Base-by-base conservation (phyloP, 768 basidiomycete genomes). In the Boletus sp. region DNA sequence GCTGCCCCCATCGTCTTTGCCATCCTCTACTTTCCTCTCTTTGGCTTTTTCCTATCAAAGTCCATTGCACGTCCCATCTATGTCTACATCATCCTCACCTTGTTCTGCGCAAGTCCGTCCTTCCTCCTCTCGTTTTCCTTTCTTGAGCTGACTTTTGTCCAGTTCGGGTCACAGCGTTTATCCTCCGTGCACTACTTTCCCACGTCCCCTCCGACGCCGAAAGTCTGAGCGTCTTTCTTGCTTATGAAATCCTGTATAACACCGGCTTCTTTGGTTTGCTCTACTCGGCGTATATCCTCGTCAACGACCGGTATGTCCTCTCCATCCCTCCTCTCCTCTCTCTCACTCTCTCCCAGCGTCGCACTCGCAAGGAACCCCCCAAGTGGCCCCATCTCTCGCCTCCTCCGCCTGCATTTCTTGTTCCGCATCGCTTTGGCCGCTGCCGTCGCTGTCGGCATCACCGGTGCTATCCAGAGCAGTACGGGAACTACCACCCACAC, bases 161-260 rank as follows among this genome's bases (percentile, higher is more conserved):
- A 57, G 66, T 69, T 6, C 66, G 61, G 15, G n/a, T 69, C 37
- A 33, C 48, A 0, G 64, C 57, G 1, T 63, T 67, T 15, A 20
- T 62, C 50, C 47, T 66, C n/a, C 64, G 68, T 4, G 60, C 60
- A 0, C 2, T 64, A 18, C 57, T 68, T 7, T 39, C 64, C 5
- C 12, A 30, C 41, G 67, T 61, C 7, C 12, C 56, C 1, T 33
- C 66, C 24, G 70, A 67, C 7, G 67, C 59, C 1, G 12, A 70
- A 24, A 64, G 69, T 20, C 0, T 64, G 33, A 32, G 64, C 47
- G 10, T 69, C 10, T 29, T 72, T 24, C 50, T 74, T 30, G 67
- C 74, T 15, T 67, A 69, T 18, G 55, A 64, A 53, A 64, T 75
- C 54, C 40, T 76, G 17, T 75, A 75, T 62, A 73, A 69, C 58